These are phyloP conservation scores for Ogataea hybrid DNA, from an alignment of 1,139 yeast genomes.

Conservation along the genomic window DNA sequence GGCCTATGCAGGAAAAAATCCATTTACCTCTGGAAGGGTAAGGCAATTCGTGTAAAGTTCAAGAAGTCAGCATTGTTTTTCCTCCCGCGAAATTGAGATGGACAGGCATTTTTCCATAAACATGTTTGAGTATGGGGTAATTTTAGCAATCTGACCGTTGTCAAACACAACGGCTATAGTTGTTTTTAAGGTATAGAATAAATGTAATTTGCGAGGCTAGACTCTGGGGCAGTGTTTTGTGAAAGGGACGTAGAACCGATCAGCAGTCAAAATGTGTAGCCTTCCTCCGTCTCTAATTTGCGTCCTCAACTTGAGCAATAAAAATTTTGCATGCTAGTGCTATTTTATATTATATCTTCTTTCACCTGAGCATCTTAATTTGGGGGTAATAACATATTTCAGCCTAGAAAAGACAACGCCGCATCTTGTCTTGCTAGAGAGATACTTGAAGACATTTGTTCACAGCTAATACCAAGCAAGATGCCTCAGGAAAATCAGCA, in stretches of 20 bases:
- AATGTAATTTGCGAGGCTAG: no score
- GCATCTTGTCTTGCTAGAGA: no score
- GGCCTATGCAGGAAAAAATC: not conserved
- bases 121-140: constrained; percentile 1
- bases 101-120: not conserved
- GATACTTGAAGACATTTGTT: no score
- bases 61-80: not conserved
- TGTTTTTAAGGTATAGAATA: not conserved
- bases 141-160: constrained; percentile 6
- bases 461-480: not conserved
- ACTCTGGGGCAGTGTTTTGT: no score
- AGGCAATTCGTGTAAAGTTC: constrained; percentile 7
- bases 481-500: constrained; percentile 4
- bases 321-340: constrained; percentile 5
- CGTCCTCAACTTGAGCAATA: constrained; percentile 4
- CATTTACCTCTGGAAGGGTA: constrained; percentile 2
- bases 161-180: not conserved
- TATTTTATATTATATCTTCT: not conserved
- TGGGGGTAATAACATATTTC: not conserved
- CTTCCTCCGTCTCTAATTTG: not conserved
- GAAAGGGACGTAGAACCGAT: no score
- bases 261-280: no score
- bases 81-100: not conserved
- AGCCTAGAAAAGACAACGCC: no score
- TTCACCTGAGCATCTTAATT: not conserved